Conservation (phyloP, 2,329 filamentous ascomycete species). For the Exophiala sp. region DNA sequence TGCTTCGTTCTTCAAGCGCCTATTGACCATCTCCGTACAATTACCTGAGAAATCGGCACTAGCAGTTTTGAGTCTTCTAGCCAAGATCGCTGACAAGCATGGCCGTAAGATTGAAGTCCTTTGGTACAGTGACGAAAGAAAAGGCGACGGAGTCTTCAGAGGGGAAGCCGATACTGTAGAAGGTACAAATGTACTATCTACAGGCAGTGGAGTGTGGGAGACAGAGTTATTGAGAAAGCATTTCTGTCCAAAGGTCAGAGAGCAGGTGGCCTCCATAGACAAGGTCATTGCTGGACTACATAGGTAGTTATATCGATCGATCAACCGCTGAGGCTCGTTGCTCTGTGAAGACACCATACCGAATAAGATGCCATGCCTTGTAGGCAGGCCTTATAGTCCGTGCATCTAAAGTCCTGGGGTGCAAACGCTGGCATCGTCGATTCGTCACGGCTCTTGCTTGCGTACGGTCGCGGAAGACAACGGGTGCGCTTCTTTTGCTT, state of each 20-base stretch:
- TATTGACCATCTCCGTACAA: constrained; percentile 77
- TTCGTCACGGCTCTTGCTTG: no score
- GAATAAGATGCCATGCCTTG: no score
- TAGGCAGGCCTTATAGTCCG: no score
- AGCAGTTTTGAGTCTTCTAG: constrained; percentile 73
- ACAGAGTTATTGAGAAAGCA: constrained; percentile 81
- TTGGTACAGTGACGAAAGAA: constrained; percentile 92
- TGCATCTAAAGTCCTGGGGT: no score
- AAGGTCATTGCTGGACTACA: constrained; percentile 52
- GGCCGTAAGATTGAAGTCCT: constrained; percentile 76
- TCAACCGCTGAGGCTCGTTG: neutral
- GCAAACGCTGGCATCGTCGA: no score
- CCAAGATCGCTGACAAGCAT: constrained; percentile 76
- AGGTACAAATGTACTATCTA: constrained; percentile 81
- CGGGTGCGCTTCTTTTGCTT: no score
- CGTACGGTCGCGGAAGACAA: no score
- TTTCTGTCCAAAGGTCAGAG: constrained; percentile 80
- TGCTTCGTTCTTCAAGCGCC: constrained; percentile 90
- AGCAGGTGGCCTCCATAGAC: constrained; percentile 67
- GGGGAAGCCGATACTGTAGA: constrained; percentile 71
- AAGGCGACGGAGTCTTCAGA: constrained; percentile 84
- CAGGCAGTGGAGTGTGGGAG: constrained; percentile 77
- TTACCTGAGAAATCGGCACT: constrained; percentile 84
- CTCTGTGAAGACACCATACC: neutral
- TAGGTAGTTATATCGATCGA: neutral